Conservation (phyloP, 75 land plant species). For the Cunninghamia lanceolata region DNA sequence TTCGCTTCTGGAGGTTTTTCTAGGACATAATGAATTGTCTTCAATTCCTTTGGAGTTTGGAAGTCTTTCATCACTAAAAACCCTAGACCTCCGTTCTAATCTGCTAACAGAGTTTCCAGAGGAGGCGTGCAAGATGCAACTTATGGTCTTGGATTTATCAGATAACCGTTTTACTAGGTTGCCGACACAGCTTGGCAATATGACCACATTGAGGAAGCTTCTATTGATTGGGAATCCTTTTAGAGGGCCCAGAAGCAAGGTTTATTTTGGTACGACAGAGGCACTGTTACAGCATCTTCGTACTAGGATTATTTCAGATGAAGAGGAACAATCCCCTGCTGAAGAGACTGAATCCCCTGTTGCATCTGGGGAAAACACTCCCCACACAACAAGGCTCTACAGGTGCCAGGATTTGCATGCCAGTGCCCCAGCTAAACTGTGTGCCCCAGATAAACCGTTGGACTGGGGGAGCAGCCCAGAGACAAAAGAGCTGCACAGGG, state of each 20-base stretch:
- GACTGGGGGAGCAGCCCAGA: background rate
- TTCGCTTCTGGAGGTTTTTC: slow-evolving; percentile 63
- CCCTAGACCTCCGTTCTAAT: slow-evolving; percentile 85
- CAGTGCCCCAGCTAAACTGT: background rate
- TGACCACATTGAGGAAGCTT: slow-evolving; percentile 83
- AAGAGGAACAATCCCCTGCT: slow-evolving; percentile 19
- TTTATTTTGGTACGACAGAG: slow-evolving; percentile 80
- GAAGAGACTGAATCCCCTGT: background rate
- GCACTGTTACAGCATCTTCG: slow-evolving; percentile 67
- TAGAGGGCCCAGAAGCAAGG: slow-evolving; percentile 37
- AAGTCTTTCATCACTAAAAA: slow-evolving; percentile 54
- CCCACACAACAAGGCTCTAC: background rate
- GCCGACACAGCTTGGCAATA: slow-evolving; percentile 84
- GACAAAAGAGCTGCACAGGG: background rate
- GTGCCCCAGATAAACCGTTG: background rate
- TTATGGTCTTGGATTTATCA: slow-evolving; percentile 82
- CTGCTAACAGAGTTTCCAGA: slow-evolving; percentile 79
- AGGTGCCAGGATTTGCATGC: background rate
- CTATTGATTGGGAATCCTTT: slow-evolving; percentile 80
- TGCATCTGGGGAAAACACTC: background rate
- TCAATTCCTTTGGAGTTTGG: slow-evolving; percentile 68
- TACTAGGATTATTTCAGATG: slow-evolving; percentile 54
- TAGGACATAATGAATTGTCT: slow-evolving; percentile 73
- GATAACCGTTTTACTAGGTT: slow-evolving; percentile 78
- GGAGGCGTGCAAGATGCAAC: slow-evolving; percentile 65